Evolutionary conservation across 2,329 filamentous ascomycete genomes (phyloP).

Genomic region (Colletotrichum tropicale): DNA sequence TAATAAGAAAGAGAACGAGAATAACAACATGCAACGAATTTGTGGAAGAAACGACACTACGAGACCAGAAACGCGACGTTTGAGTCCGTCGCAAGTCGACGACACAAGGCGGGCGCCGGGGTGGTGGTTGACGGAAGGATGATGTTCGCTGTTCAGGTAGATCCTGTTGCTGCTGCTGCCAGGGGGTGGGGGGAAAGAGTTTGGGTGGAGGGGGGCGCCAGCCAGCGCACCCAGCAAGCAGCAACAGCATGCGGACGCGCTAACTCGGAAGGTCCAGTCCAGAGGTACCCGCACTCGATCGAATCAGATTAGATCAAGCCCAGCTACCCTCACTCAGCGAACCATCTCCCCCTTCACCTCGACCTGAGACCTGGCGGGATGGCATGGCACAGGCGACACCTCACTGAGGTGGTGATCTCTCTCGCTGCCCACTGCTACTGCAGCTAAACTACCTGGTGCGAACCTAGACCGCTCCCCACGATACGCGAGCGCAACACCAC

Average conservation of each 20-base stretch:
- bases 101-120: neutral
- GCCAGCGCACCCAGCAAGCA: neutral
- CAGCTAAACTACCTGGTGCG: neutral
- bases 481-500: neutral
- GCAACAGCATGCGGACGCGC: neutral
- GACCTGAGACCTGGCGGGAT: neutral
- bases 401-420: neutral
- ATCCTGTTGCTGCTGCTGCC: neutral
- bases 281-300: neutral
- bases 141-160: neutral
- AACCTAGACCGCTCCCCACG: neutral
- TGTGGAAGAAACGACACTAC: neutral
- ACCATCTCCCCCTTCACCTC: neutral
- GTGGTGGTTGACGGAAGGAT: neutral
- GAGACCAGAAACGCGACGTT: neutral
- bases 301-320: constrained; percentile 2
- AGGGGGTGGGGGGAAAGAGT: neutral
- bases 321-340: neutral
- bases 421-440: neutral
- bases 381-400: neutral
- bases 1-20: neutral
- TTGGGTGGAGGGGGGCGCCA: neutral
- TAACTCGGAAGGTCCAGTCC: neutral
- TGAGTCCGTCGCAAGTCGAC: constrained; percentile 4
- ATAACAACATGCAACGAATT: neutral